These are phyloP conservation scores for Ceraceosorus guamensis DNA, from an alignment of 1,284 basidiomycete genomes.

Conservation along the genomic window DNA sequence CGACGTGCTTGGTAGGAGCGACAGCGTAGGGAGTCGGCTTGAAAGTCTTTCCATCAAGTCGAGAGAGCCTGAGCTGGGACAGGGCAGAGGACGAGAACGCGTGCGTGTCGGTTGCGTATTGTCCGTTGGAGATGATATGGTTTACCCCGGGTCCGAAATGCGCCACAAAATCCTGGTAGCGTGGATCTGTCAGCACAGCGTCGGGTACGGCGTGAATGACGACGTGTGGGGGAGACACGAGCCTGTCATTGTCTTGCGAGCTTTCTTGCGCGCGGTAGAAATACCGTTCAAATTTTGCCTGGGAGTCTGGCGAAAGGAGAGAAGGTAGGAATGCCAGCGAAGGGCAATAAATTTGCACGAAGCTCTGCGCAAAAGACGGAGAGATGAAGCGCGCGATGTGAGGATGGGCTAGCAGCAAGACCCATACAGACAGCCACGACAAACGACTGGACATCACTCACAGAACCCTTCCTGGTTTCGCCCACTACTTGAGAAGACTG, in stretches of 20 bases:
- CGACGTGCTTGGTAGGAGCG: neutral
- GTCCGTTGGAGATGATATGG: conserved; percentile 54
- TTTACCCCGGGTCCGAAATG: conserved; percentile 59
- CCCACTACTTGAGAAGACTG: neutral
- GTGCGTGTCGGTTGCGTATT: conserved; percentile 60
- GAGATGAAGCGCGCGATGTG: too few relatives aligned
- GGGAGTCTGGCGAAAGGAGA: conserved; percentile 49
- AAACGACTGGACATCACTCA: too few relatives aligned
- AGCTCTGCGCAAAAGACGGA: conserved; percentile 3
- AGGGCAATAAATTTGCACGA: conserved; percentile 56
- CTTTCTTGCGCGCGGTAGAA: neutral
- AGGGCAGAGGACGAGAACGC: conserved; percentile 69
- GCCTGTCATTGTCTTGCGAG: neutral
- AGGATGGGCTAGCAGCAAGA: too few relatives aligned
- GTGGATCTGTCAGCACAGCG: conserved; percentile 56
- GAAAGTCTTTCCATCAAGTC: conserved; percentile 69
- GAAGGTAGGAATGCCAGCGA: conserved; percentile 61
- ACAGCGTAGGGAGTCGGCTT: conserved; percentile 59
- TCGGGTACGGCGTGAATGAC: conserved; percentile 35
- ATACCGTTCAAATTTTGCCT: neutral
- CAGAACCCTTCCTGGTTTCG: neutral
- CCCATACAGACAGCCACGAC: too few relatives aligned
- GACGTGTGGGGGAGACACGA: too few relatives aligned
- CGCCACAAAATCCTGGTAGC: conserved; percentile 67
- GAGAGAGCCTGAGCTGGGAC: conserved; percentile 64